Evolutionary conservation across 2,329 filamentous ascomycete genomes (phyloP).

Genomic region (Apiospora sp.): DNA sequence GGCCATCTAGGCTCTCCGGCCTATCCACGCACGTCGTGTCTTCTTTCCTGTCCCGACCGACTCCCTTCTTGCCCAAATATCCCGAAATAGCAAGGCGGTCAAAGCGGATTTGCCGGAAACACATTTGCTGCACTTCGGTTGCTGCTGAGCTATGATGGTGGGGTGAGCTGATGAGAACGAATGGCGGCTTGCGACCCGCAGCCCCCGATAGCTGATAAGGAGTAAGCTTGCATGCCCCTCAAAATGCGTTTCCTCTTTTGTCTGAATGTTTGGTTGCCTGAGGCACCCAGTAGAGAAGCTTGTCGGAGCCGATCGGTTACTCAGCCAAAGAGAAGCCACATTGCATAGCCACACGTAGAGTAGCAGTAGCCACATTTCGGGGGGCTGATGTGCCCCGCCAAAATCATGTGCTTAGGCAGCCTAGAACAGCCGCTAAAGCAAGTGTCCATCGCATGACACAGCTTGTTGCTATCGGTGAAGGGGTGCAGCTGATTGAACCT

Average conservation of each 20-base stretch:
- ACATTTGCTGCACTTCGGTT: neutral
- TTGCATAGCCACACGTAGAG: neutral
- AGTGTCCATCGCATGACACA: constrained; percentile 17
- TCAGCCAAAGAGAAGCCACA: neutral
- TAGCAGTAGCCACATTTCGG: neutral
- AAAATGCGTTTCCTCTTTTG: neutral
- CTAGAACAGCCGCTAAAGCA: constrained; percentile 1
- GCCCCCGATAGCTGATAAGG: constrained; percentile 3
- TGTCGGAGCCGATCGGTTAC: neutral
- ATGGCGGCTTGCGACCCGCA: neutral
- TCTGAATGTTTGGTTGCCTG: neutral
- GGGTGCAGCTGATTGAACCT: constrained; percentile 13
- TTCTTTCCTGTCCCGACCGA: neutral
- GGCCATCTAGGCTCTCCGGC: neutral
- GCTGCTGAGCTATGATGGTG: constrained; percentile 18
- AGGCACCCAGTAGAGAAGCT: neutral
- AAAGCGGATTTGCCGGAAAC: constrained; percentile 2
- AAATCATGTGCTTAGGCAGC: constrained; percentile 3
- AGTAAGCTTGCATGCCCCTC: neutral
- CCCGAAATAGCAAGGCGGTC: constrained; percentile 15
- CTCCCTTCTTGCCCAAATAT: neutral
- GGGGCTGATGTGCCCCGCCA: neutral
- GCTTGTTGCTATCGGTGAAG: constrained; percentile 8
- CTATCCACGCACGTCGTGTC: constrained; percentile 15
- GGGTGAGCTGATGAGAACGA: neutral